phyloP scores from a whole-genome alignment of 352 stramenopile genomes.

The Phytophthora vignae region DNA sequence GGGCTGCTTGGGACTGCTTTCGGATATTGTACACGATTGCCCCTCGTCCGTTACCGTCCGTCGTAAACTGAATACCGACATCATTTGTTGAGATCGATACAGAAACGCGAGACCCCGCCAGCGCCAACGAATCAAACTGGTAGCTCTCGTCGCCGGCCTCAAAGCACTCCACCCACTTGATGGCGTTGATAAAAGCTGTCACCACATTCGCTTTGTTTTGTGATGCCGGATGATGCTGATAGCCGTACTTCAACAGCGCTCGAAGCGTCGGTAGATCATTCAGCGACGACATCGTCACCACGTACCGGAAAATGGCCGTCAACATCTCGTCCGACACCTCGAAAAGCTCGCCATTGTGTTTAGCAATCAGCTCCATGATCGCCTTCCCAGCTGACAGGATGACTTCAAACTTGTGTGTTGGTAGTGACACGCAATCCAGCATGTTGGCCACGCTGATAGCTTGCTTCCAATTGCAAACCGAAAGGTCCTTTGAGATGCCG shows the following conservation, averaged over 20 bases:
- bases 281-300: slow-evolving; percentile 69
- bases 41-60: slow-evolving; percentile 76
- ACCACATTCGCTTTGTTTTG: slow-evolving; percentile 72
- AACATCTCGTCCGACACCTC: slow-evolving; percentile 69
- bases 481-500: slow-evolving; percentile 70
- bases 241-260: slow-evolving; percentile 66
- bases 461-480: slow-evolving; percentile 67
- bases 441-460: slow-evolving; percentile 63
- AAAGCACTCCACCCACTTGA: slow-evolving; percentile 82
- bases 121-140: slow-evolving; percentile 50
- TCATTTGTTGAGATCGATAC: slow-evolving; percentile 88
- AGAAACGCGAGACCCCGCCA: slow-evolving; percentile 65
- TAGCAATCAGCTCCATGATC: slow-evolving; percentile 59
- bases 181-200: slow-evolving; percentile 72
- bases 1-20: slow-evolving; percentile 82
- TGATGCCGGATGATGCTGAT: slow-evolving; percentile 74
- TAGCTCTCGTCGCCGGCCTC: slow-evolving; percentile 47
- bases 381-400: slow-evolving; percentile 63
- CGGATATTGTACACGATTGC: slow-evolving; percentile 80
- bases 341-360: slow-evolving; percentile 63
- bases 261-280: slow-evolving; percentile 63
- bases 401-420: slow-evolving; percentile 86
- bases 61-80: slow-evolving; percentile 86
- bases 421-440: slow-evolving; percentile 81
- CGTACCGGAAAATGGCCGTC: slow-evolving; percentile 73